Percentiles rank a stretch among this genome's conserved stretches.
phyloP scores from a whole-genome alignment of 768 basidiomycete species.

The Mycena galericulata region DNA sequence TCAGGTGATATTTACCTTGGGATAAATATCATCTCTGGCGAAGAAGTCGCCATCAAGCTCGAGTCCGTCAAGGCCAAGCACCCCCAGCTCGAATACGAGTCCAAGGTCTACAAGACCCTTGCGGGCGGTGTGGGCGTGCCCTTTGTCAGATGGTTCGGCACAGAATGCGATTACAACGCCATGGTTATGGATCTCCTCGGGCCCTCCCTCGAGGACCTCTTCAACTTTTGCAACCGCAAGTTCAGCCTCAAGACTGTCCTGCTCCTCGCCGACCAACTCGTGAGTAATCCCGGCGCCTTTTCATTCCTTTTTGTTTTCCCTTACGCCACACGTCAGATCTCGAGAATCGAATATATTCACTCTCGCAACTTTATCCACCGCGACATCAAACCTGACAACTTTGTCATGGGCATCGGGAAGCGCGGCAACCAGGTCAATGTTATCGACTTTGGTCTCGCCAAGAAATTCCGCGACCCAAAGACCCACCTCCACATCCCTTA shows the following conservation, averaged over 20 bases:
- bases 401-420: slow-evolving; percentile 99
- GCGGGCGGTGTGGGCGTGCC: slow-evolving; percentile 99
- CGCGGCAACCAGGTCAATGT: slow-evolving; percentile 99
- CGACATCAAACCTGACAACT: slow-evolving; percentile 99
- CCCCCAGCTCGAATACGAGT: slow-evolving; percentile 99
- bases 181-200: slow-evolving; percentile 99
- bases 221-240: slow-evolving; percentile 97
- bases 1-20: slow-evolving; percentile 99
- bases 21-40: slow-evolving; percentile 99
- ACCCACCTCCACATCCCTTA: slow-evolving; percentile 99
- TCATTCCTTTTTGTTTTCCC: slow-evolving; percentile 37
- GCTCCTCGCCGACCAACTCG: slow-evolving; percentile 95
- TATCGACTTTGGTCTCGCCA: slow-evolving; percentile 97
- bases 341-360: slow-evolving; percentile 99
- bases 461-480: slow-evolving; percentile 99
- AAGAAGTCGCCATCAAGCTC: slow-evolving; percentile 99
- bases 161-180: slow-evolving; percentile 99
- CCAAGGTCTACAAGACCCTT: slow-evolving; percentile 94
- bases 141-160: slow-evolving; percentile 95
- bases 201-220: slow-evolving; percentile 89
- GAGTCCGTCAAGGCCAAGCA: slow-evolving; percentile 99
- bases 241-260: slow-evolving; percentile 98
- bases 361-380: slow-evolving; percentile 98
- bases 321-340: slow-evolving; percentile 72
- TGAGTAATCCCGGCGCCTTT: slow-evolving; percentile 53